Conservation (phyloP, 208 protist genomes). For the Angomonas desouzai region DNA sequence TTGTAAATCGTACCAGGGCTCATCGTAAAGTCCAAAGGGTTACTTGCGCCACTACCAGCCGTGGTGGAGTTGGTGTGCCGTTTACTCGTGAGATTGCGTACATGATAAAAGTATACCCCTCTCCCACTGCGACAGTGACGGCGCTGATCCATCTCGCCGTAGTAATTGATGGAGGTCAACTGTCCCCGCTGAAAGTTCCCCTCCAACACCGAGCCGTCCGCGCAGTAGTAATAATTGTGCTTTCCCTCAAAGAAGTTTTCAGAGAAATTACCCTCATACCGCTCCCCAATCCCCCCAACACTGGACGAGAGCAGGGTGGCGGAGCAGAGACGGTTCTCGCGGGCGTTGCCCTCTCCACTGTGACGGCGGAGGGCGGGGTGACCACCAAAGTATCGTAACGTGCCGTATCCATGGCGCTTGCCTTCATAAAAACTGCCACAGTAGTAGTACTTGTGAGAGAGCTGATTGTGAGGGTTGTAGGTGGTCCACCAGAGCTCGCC, state of each 20-base stretch:
- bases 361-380: neutral
- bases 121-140: neutral
- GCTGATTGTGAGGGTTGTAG: neutral
- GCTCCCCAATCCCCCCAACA: slow-evolving; percentile 21
- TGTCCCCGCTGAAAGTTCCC: slow-evolving; percentile 46
- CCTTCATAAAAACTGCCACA: slow-evolving; percentile 56
- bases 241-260: slow-evolving; percentile 17
- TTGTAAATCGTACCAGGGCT: slow-evolving; percentile 54
- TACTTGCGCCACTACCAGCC: neutral
- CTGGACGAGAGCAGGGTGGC: neutral
- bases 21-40: neutral
- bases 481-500: slow-evolving; percentile 79
- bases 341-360: no score
- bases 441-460: slow-evolving; percentile 38
- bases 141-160: slow-evolving; percentile 58
- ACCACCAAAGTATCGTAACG: neutral
- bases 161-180: slow-evolving; percentile 46
- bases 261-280: slow-evolving; percentile 19
- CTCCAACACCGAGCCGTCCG: slow-evolving; percentile 64
- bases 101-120: slow-evolving; percentile 7
- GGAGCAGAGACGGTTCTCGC: no score
- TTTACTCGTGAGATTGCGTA: neutral
- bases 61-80: neutral
- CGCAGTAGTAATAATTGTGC: slow-evolving; percentile 43
- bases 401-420: slow-evolving; percentile 53